These are phyloP conservation scores for Ustilago curta DNA, from an alignment of 1,284 basidiomycete genomes.

Conservation along the genomic window DNA sequence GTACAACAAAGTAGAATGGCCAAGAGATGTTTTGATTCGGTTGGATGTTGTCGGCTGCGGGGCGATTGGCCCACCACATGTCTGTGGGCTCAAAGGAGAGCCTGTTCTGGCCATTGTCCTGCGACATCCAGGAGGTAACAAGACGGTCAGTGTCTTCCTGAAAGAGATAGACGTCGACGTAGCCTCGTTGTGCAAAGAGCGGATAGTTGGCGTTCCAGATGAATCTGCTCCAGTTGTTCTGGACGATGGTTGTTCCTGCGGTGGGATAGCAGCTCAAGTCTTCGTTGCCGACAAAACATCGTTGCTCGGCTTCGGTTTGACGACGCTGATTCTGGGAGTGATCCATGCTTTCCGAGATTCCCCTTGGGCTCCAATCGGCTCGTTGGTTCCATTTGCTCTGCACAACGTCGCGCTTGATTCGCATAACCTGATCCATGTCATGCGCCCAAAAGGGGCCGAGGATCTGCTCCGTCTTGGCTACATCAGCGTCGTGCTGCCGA, in stretches of 20 bases:
- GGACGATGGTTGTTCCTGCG: conserved; percentile 38
- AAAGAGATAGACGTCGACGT: conserved; percentile 64
- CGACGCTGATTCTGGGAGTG: conserved; percentile 27
- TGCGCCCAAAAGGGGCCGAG: conserved; percentile 53
- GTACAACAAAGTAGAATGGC: conserved; percentile 66
- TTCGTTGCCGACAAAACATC: conserved; percentile 59
- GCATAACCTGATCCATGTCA: conserved; percentile 33
- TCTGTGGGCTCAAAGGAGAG: conserved; percentile 58
- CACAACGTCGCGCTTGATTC: conserved; percentile 33
- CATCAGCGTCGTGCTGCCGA: conserved; percentile 4
- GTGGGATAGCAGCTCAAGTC: conserved; percentile 63
- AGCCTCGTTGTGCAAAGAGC: conserved; percentile 53
- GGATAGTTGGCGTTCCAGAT: conserved; percentile 65
- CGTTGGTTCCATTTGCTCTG: conserved; percentile 5
- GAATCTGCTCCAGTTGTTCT: conserved; percentile 56
- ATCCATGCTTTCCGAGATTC: neutral
- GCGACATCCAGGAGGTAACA: conserved; percentile 54
- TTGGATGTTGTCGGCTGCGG: conserved; percentile 53
- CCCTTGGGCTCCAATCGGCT: conserved; percentile 6
- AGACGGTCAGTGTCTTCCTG: conserved; percentile 56
- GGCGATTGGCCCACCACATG: conserved; percentile 55
- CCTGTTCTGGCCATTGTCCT: conserved; percentile 53
- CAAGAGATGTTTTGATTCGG: conserved; percentile 58
- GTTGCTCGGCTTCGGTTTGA: conserved; percentile 51
- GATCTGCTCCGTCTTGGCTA: conserved; percentile 29